A percentile compares a stretch with the other conserved stretches of the same genome.
Evolutionary conservation across 305 asterid species (phyloP).

Genomic region (Andrographis paniculata): DNA sequence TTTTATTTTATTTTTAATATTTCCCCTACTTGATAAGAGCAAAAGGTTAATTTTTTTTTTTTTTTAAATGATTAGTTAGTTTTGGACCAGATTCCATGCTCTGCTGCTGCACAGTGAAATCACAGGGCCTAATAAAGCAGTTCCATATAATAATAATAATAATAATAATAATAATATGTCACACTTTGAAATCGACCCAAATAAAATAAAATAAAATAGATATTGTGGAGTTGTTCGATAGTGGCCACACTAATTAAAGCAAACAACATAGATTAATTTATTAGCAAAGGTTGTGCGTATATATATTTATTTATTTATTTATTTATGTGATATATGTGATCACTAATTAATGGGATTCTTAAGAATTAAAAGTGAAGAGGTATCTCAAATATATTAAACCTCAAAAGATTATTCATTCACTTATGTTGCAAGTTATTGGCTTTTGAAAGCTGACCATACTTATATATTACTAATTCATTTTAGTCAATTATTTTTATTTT

Average conservation of each 20-base stretch:
- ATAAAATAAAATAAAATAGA: constrained; percentile 8
- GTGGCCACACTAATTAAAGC: constrained; percentile 15
- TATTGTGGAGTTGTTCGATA: constrained; percentile 13
- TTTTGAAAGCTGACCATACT: constrained; percentile 19
- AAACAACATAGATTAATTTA: no score
- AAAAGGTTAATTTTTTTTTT: constrained; percentile 10
- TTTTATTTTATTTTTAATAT: constrained; percentile 1
- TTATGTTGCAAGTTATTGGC: constrained; percentile 17
- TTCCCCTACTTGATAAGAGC: constrained; percentile 16
- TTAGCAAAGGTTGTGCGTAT: constrained; percentile 11
- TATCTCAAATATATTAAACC: constrained; percentile 14
- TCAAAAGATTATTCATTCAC: constrained; percentile 9
- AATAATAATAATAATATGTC: no score
- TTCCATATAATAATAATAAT: no score
- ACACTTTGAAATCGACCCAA: constrained; percentile 6
- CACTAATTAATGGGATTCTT: no score
- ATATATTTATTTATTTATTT: no score
- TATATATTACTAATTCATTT: not conserved
- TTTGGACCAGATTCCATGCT: constrained; percentile 26
- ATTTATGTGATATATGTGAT: no score
- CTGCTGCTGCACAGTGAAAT: constrained; percentile 13
- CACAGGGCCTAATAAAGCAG: not conserved
- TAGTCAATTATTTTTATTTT: not conserved
- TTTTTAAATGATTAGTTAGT: constrained; percentile 8
- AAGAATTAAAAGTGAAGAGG: constrained; percentile 12